Percentiles rank a stretch among this genome's conserved stretches.
These are phyloP conservation scores for Coemansia sp. DNA, from an alignment of 192 early-diverging fungal species.

Conservation along the genomic window DNA sequence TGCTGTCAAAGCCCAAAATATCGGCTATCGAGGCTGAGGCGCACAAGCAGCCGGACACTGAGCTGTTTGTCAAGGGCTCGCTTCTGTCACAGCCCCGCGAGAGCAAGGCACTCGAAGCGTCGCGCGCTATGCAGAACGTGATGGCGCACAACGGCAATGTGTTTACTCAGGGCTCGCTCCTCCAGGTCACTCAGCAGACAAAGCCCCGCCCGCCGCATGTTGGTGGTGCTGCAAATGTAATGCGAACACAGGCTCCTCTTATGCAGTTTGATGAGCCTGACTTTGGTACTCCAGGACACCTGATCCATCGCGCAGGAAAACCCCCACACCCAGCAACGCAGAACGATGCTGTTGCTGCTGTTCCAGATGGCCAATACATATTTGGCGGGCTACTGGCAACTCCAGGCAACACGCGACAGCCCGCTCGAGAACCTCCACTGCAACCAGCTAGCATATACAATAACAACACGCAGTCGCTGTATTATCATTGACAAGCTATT, in stretches of 20 bases:
- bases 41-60: slow-evolving; percentile 19
- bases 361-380: slow-evolving; percentile 9
- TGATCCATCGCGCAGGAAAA: not conserved
- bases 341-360: not conserved
- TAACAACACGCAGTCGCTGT: not conserved
- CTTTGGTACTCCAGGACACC: slow-evolving; percentile 4
- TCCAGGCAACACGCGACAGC: not conserved
- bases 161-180: slow-evolving; percentile 51
- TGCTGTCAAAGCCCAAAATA: slow-evolving; percentile 48
- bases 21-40: slow-evolving; percentile 24
- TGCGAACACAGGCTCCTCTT: slow-evolving; percentile 30
- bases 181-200: slow-evolving; percentile 38
- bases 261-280: slow-evolving; percentile 28
- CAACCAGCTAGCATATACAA: slow-evolving; percentile 9
- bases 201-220: slow-evolving; percentile 42
- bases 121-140: slow-evolving; percentile 49
- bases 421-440: not conserved
- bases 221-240: slow-evolving; percentile 33
- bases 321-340: slow-evolving; percentile 2
- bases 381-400: slow-evolving; percentile 30
- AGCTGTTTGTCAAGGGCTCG: slow-evolving; percentile 51
- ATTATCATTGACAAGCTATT: not conserved
- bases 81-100: slow-evolving; percentile 50
- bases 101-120: slow-evolving; percentile 54
- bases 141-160: slow-evolving; percentile 51